Base-by-base conservation (phyloP, 306 rosid species). In the Prunus davidiana region DNA sequence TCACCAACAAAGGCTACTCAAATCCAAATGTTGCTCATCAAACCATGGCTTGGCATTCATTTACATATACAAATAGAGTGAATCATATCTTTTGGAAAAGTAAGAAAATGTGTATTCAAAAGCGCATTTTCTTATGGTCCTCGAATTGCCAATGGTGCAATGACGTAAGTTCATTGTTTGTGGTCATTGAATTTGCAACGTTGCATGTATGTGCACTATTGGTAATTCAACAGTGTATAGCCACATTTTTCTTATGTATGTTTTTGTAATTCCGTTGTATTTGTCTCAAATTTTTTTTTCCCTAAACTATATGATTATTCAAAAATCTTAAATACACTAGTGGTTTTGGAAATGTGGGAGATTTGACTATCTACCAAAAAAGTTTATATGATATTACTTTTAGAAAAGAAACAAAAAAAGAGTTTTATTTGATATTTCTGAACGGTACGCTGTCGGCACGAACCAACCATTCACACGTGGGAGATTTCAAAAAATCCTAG, bases 401-500 rank as follows among this genome's bases (percentile, higher is more conserved):
- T 5, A 13, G 15, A 60, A 60, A 38, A 38, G 43, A 38, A 38
- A 38, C 8, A 58, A 13, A 24, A 28, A 27, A 19, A 54, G 4
- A 24, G 0, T 3, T 3, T 22, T 52, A 19, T 8, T 10, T 11
- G 49, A 11, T 4, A 28, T 19, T 11, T 52, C 49, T 4, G 5
- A 30, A 18, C 62, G 28, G 16, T 4, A 65, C 28, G 38, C 28
- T 14, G 38, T 27, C 47, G 28, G 38, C 75, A 71, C 75, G 50
- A 12, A 8, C 32, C 27, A 27, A n/a, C 22, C 16, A 3, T 0
- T 73, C 56, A 27, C 68, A 45, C 45, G 77, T 43, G 46, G 19
- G 67, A 73, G 43, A 43, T 27, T 73, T 71, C 8, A 25, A 70
- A 70, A 72, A 72, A 56, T 4, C 43, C 45, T 73, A 73, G 68